Evolutionary conservation across 2,329 filamentous ascomycete genomes (phyloP), one percentile per base, ranked within the genome.

Genomic region (Ceratocystis papillata): DNA sequence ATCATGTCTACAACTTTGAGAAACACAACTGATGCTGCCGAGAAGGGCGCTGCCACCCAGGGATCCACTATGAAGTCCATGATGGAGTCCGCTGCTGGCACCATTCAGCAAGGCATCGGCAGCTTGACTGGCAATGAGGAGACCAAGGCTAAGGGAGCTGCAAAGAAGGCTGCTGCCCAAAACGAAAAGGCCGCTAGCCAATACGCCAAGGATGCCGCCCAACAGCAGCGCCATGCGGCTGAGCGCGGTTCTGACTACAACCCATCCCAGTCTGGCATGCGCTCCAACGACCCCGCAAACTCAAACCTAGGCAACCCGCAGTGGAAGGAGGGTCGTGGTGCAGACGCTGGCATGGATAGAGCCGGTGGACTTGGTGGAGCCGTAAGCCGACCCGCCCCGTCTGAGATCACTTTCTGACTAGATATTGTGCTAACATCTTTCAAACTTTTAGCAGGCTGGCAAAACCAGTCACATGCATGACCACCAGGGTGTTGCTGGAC

Each of bases 171-270:
- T 71, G 79, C 86, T 74, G 55, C 55, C 55, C 28, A 59, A 30
- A 33, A 59, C 25, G 28, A 59, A n/a, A 37, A 30, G 55, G 88
- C 84, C 20, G 76, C 85, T 3, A 77, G 80, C 69, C 86, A 92
- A 76, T 78, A 91, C 71, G 83, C 10, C 12, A 53, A 28, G n/a
- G 22, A 53, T 15, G 22, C 3, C 76, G 87, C 71, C 91, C 82
- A 82, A 41, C 86, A 92, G 75, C 90, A 96, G 76, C 89, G 90
- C 4, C 82, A 87, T 73, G 91, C 91, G 17, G 92, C 96, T 77
- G 72, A 94, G 59, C 85, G 77, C 67, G 91, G 96, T 73, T 80
- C 87, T 53, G 72, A n/a, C 12, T n/a, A 30, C 28, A 33, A 37
- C 5, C 28, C 28, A 4, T 7, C 15, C 22, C 5, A 30, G 10